A percentile compares a stretch with the other conserved stretches of the same genome.
Conservation (phyloP, 371 early-diverging fungal genomes). For the Smittium mucronatum region DNA sequence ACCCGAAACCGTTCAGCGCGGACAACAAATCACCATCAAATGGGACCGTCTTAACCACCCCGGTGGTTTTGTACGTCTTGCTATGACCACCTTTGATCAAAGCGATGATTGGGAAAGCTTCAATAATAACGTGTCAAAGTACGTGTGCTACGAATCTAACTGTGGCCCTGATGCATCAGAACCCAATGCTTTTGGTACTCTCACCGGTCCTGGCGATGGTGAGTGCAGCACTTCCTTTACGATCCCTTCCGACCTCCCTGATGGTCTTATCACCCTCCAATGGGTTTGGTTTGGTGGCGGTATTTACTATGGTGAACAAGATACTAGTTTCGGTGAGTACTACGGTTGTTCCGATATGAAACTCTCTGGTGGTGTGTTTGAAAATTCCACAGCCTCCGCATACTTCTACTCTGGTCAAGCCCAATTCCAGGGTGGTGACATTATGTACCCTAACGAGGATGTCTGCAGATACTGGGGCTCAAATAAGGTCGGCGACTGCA, state of each 20-base stretch:
- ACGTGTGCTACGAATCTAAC: constrained; percentile 42
- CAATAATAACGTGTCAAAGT: constrained; percentile 36
- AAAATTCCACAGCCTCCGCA: too few relatives aligned
- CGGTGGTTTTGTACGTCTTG: constrained; percentile 44
- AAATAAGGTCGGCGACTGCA: constrained; percentile 40
- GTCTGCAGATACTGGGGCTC: constrained; percentile 45
- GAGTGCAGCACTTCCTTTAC: constrained; percentile 36
- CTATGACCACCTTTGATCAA: constrained; percentile 40
- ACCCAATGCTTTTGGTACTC: constrained; percentile 27
- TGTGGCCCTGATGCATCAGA: constrained; percentile 33
- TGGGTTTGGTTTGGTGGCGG: constrained; percentile 52
- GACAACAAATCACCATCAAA: constrained; percentile 33
- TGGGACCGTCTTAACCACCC: constrained; percentile 49
- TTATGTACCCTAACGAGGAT: constrained; percentile 34
- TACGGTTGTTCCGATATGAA: constrained; percentile 39
- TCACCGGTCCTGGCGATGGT: constrained; percentile 33
- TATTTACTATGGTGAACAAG: constrained; percentile 35
- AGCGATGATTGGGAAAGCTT: constrained; percentile 39
- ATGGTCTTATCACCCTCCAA: constrained; percentile 41
- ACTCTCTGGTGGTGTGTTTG: constrained; percentile 36
- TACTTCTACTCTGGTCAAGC: neutral
- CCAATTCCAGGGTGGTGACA: constrained; percentile 38
- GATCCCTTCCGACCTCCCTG: constrained; percentile 37
- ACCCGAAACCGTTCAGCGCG: constrained; percentile 34
- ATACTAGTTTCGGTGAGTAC: constrained; percentile 39